Base-by-base conservation (phyloP, 1,284 basidiomycete species). In the Papiliotrema terrestris region DNA sequence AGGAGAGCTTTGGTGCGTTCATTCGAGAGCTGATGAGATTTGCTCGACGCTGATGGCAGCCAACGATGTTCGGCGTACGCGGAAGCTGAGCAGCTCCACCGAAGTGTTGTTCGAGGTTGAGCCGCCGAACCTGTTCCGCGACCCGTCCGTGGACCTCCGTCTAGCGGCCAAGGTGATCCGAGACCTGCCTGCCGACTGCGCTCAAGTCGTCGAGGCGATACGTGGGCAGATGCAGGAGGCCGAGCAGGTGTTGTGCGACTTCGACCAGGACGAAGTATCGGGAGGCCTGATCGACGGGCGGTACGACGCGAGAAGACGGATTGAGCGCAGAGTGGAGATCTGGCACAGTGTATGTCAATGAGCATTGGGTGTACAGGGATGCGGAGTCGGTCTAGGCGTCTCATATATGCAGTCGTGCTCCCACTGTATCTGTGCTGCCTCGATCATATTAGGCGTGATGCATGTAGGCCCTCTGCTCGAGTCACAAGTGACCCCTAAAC, bases 71-170 rank as follows among this genome's bases (percentile, higher is more conserved):
- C n/a, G 14, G 29, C 29, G 29, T 32, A 11, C 11, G 6, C 29
- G 29, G 29, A 32, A 32, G 29, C 29, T 6, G 29, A 32, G 29
- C 29, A 32, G 11, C 29, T n/a, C 39, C 39, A 36, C 52, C 15
- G 61, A 60, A 5, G 63, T 66, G 19, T 56, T 77, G 19, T 77
- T 77, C 62, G 70, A 67, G 15, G 61, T 68, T 25, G 75, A 77
- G 52, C 66, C 72, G 23, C 62, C 72, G 0, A 77, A 77, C 55
- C 66, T 75, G 20, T 77, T 68, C 62, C 66, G 70, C 9, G 66
- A 76, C 54, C 51, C 65, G 14, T 54, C 69, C 1, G 56, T 59
- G 15, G 71, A 70, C 35, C 60, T 63, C 0, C 19, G 20, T 3
- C 45, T 61, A 20, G 72, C 72, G 6, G 55, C 64, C 0, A 32